Conservation (phyloP, 495 filamentous ascomycete genomes). For the Aspergillus panamensis region DNA sequence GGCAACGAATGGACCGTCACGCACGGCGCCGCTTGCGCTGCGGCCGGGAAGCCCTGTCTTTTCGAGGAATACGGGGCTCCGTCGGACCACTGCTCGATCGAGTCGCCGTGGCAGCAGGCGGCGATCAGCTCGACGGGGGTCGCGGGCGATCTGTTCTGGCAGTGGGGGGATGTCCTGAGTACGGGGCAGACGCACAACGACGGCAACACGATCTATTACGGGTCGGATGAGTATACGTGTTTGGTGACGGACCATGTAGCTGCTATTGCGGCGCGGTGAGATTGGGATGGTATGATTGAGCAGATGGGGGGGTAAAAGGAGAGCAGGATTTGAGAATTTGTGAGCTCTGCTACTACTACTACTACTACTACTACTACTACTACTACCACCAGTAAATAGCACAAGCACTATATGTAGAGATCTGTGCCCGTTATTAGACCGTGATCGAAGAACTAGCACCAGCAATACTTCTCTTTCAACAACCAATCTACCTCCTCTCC, state of each 20-base stretch:
- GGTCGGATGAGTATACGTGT: conserved; percentile 49
- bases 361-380: too few relatives aligned
- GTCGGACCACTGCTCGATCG: conserved; percentile 39
- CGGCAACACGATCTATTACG: conserved; percentile 60
- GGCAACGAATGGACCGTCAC: conserved; percentile 59
- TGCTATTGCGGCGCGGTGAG: not conserved
- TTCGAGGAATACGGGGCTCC: conserved; percentile 65
- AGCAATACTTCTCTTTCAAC: conserved; percentile 9
- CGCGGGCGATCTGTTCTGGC: conserved; percentile 62
- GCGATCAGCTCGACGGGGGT: conserved; percentile 48
- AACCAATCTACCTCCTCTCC: not conserved
- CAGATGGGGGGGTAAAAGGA: too few relatives aligned
- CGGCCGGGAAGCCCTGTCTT: conserved; percentile 61
- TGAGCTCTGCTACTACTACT: too few relatives aligned
- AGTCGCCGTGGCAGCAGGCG: conserved; percentile 58
- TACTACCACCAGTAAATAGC: too few relatives aligned
- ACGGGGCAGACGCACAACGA: conserved; percentile 59
- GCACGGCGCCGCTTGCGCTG: conserved; percentile 54
- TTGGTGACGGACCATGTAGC: conserved; percentile 58
- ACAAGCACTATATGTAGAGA: too few relatives aligned
- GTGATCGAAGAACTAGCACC: not conserved
- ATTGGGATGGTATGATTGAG: too few relatives aligned
- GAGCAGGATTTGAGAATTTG: too few relatives aligned
- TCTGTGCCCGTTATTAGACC: too few relatives aligned
- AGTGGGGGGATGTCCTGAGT: conserved; percentile 56